A percentile compares a stretch with the other conserved stretches of the same genome.
Conservation (phyloP, 2,329 filamentous ascomycete genomes). For the Teratosphaeria destructans region DNA sequence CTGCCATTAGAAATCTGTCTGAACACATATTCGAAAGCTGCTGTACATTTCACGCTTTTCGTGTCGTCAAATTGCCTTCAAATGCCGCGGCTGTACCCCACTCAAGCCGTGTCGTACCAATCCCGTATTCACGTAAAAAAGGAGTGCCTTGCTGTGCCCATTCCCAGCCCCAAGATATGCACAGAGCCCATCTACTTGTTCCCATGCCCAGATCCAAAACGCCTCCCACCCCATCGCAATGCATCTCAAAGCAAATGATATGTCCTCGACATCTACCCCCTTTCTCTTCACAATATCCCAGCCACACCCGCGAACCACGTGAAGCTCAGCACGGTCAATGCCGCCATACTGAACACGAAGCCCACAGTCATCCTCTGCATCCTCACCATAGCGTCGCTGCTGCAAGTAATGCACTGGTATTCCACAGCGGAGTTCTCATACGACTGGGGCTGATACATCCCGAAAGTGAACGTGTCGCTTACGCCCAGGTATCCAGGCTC, state of each 20-base stretch:
- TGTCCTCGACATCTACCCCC: not conserved
- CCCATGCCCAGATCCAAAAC: not conserved
- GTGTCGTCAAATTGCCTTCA: not conserved
- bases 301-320: conserved; percentile 40
- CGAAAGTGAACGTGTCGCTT: conserved; percentile 46
- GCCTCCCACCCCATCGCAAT: not conserved
- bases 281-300: conserved; percentile 25
- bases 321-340: conserved; percentile 49
- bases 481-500: conserved; percentile 45
- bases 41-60: not conserved
- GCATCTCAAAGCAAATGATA: not conserved
- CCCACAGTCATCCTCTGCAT: conserved; percentile 46
- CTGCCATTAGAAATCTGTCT: not conserved
- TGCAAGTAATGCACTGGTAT: conserved; percentile 47
- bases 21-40: not conserved
- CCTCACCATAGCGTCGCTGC: conserved; percentile 39
- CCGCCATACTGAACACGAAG: conserved; percentile 45
- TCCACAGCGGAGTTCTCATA: conserved; percentile 30
- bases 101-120: not conserved
- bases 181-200: not conserved
- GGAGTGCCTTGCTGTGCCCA: not conserved
- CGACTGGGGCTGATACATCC: conserved; percentile 49
- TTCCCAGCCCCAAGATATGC: not conserved
- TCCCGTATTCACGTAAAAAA: not conserved
- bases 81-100: not conserved